Evolutionary conservation across 2,329 filamentous ascomycete species (phyloP).

Genomic region (Phyllosticta citribraziliensis): DNA sequence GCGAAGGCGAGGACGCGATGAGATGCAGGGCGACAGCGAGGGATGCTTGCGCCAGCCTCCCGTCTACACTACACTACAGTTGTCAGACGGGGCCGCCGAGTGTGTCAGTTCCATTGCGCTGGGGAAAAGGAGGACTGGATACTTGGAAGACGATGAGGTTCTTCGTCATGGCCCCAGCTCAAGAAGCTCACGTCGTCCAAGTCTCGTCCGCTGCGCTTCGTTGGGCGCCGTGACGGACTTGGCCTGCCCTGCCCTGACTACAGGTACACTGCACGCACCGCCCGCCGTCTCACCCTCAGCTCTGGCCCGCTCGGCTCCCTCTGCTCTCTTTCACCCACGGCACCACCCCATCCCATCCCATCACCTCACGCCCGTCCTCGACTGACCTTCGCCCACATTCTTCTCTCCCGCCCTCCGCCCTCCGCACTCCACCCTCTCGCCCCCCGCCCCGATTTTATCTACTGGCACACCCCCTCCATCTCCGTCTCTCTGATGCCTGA

Average conservation of each 20-base stretch:
- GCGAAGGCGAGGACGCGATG: background rate
- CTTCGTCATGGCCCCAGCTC: background rate
- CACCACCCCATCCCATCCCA: slow-evolving; percentile 3
- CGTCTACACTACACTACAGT: background rate
- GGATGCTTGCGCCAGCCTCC: background rate
- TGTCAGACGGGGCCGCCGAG: background rate
- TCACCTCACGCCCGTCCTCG: background rate
- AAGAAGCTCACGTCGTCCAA: background rate
- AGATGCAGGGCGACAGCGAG: background rate
- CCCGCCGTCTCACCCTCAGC: slow-evolving; percentile 2
- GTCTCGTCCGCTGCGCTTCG: too few relatives aligned
- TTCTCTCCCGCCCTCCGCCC: slow-evolving; percentile 1
- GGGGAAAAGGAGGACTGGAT: background rate
- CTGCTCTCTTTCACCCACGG: slow-evolving; percentile 1
- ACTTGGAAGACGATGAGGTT: too few relatives aligned
- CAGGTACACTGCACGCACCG: too few relatives aligned
- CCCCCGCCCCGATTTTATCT: background rate
- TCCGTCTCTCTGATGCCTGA: slow-evolving; percentile 10
- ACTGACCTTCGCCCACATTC: slow-evolving; percentile 6
- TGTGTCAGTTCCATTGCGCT: background rate
- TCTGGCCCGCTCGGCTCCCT: background rate
- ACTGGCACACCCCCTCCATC: background rate
- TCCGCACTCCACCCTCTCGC: background rate
- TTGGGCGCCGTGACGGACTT: too few relatives aligned
- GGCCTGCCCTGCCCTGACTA: too few relatives aligned